These are phyloP conservation scores for Cenchrus fungigraminus DNA, from an alignment of 176 grass and related monocot genomes.

Conservation along the genomic window DNA sequence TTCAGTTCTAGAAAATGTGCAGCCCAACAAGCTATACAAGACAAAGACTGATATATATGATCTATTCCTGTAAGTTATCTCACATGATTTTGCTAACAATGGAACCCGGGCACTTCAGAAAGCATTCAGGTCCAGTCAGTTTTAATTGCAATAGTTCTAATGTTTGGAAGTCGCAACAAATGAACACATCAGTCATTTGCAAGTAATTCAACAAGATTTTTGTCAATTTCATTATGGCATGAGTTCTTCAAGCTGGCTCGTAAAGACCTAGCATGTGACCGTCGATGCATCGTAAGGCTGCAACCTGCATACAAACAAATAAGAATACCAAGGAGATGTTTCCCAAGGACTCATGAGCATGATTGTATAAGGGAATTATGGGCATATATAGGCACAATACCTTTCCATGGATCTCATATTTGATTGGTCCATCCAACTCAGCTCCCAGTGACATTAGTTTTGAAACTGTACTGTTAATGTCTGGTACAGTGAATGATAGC, in stretches of 20 bases:
- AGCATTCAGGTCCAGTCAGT: not conserved
- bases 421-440: constrained; percentile 88
- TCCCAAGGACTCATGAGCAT: not conserved
- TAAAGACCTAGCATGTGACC: constrained; percentile 88
- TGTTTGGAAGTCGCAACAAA: not conserved
- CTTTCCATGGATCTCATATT: constrained; percentile 90
- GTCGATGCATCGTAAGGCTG: constrained; percentile 73
- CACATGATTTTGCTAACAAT: not conserved
- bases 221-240: not conserved
- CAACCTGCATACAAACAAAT: constrained; percentile 50
- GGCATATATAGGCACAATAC: constrained; percentile 28
- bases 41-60: not conserved
- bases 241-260: constrained; percentile 68
- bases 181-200: not conserved
- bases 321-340: not conserved
- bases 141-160: not conserved
- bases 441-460: constrained; percentile 77
- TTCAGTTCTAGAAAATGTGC: not conserved
- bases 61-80: not conserved
- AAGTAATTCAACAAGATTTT: not conserved
- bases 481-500: constrained; percentile 81
- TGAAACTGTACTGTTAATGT: constrained; percentile 75
- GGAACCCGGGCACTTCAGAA: not conserved
- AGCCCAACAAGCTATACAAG: not conserved
- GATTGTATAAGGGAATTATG: not conserved